These are phyloP conservation scores for Suhomyces kilbournensis DNA, from an alignment of 805 yeast species.

Conservation along the genomic window DNA sequence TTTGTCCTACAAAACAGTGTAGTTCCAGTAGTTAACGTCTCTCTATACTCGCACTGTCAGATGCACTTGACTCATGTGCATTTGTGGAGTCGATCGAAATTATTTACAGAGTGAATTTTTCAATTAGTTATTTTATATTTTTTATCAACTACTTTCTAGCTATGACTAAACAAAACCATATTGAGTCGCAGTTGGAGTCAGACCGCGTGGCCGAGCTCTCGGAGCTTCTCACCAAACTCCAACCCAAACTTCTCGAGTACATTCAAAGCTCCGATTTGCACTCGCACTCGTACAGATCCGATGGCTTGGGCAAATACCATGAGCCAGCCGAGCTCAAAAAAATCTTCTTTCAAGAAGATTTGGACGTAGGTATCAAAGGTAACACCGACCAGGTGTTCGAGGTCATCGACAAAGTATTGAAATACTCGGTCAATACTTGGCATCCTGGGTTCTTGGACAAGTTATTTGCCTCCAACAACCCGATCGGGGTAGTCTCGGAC, in stretches of 20 bases:
- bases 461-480: constrained; percentile 80
- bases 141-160: no score
- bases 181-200: constrained; percentile 39
- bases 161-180: neutral
- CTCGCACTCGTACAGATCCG: constrained; percentile 27
- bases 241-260: constrained; percentile 51
- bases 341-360: constrained; percentile 14
- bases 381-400: constrained; percentile 36
- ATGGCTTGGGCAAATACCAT: constrained; percentile 50
- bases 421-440: constrained; percentile 80
- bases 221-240: constrained; percentile 46
- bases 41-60: no score
- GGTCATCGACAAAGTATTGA: constrained; percentile 54
- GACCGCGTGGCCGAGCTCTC: constrained; percentile 59
- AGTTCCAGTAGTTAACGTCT: no score
- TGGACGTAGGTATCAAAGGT: constrained; percentile 5
- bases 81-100: no score
- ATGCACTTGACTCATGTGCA: no score
- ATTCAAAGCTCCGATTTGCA: constrained; percentile 46
- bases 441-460: constrained; percentile 83
- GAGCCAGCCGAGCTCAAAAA: constrained; percentile 48
- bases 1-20: no score
- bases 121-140: no score
- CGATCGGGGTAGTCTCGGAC: constrained; percentile 77
- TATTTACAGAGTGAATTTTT: no score